phyloP scores from a whole-genome alignment of 2,329 filamentous ascomycete species.

The Fusarium palustre region DNA sequence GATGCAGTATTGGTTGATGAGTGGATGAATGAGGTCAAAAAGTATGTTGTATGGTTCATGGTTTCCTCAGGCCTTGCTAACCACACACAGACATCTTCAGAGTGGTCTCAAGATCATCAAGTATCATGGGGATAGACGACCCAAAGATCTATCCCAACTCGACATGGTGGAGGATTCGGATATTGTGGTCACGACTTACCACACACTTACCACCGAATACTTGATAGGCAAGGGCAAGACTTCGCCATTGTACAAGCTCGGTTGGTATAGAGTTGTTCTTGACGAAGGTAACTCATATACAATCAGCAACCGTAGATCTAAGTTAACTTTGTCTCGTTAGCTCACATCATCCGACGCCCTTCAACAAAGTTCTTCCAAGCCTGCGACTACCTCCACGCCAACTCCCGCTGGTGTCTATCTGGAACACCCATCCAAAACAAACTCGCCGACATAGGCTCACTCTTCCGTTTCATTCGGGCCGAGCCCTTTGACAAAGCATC shows the following conservation, averaged over 20 bases:
- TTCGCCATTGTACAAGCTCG: constrained; percentile 1
- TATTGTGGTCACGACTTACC: constrained; percentile 15
- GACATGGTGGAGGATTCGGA: not conserved
- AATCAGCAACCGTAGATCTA: rapidly evolving
- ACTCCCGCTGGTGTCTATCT: constrained; percentile 63
- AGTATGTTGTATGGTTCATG: rapidly evolving
- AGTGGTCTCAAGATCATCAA: not conserved
- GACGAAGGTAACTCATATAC: constrained; percentile 56
- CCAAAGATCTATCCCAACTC: not conserved
- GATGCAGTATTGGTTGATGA: constrained; percentile 3
- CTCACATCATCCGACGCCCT: constrained; percentile 59
- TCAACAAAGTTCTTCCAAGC: constrained; percentile 58
- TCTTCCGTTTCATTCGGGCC: constrained; percentile 26
- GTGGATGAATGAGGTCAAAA: constrained; percentile 13
- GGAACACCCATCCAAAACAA: constrained; percentile 67
- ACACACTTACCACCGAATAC: constrained; percentile 13
- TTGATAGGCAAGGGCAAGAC: not conserved
- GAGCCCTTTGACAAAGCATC: not conserved
- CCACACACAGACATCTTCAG: not conserved
- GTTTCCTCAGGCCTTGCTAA: rapidly evolving
- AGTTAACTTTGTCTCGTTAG: constrained; percentile 40
- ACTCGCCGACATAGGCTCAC: constrained; percentile 58
- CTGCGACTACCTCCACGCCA: constrained; percentile 55
- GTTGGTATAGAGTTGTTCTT: constrained; percentile 58
- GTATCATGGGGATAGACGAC: constrained; percentile 4